Base-by-base conservation (phyloP, 2,329 filamentous ascomycete genomes). In the Colletotrichum destructivum region DNA sequence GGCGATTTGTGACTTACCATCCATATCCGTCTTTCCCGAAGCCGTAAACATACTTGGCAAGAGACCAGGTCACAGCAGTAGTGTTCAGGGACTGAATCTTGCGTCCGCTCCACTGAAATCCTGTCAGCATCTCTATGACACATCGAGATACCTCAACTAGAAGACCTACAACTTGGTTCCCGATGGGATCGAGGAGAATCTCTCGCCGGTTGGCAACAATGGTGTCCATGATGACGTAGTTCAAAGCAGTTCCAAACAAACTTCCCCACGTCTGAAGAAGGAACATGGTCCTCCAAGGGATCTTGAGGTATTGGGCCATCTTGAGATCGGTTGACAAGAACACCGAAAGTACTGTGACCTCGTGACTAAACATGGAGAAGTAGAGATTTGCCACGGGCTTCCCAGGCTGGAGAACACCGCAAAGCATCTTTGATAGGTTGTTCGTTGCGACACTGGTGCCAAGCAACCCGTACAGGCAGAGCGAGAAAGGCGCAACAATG, bases 241-340 rank as follows among this genome's bases (percentile, higher is more conserved):
- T 86, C 57, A 87, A 77, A 6, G 84, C 73, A 1, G 83, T 82
- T 0, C 84, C 84, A 38, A 86, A 75, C 4, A 84, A 35, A 35
- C 80, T 83, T 2, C 84, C 85, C 2, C 80, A 68, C 12, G 86
- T 79, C 78, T 93, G 91, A 2, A 87, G 85, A 79, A 88, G 84
- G 80, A 93, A 93, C 83, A 92, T 91, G 12, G 89, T 91, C 18
- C 89, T 85, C 38, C 90, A 90, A 0, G 91, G 91, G 15, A 90
- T 89, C 79, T 90, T 90, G 90, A 94, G 93, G 82, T 94, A 94
- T 78, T 93, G 91, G 4, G 89, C 91, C 57, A 92, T 89, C 76
- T 93, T 93, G 72, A 93, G 84, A 76, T 93, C 91, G 11, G 88
- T 76, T 38, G 81, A 76, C 23, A 81, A 75, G 51, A 76, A 75